phyloP scores from a whole-genome alignment of 2,329 filamentous ascomycete species.

The Beauveria sp. region DNA sequence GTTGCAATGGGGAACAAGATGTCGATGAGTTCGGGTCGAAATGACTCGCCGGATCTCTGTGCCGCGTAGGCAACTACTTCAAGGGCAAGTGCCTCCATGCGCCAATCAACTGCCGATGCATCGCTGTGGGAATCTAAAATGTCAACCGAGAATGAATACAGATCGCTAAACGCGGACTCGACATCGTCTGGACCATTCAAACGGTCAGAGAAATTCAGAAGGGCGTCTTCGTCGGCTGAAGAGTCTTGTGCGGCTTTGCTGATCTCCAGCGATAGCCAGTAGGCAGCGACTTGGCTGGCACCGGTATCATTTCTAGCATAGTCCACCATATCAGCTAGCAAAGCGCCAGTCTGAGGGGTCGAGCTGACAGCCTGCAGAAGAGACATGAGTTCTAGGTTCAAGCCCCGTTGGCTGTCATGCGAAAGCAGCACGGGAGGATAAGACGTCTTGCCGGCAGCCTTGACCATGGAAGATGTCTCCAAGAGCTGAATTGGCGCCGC shows the following conservation, averaged over 20 bases:
- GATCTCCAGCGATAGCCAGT: slow-evolving; percentile 74
- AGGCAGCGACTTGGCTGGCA: slow-evolving; percentile 57
- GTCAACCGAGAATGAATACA: slow-evolving; percentile 62
- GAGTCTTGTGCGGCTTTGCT: slow-evolving; percentile 49
- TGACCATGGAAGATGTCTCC: slow-evolving; percentile 11
- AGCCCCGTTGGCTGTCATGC: slow-evolving; percentile 58
- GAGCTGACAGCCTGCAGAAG: slow-evolving; percentile 50
- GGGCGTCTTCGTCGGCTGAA: slow-evolving; percentile 52
- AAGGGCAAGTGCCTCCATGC: slow-evolving; percentile 68
- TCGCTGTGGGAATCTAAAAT: slow-evolving; percentile 50
- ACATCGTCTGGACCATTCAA: slow-evolving; percentile 31
- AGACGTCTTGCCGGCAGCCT: slow-evolving; percentile 12
- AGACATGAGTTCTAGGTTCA: slow-evolving; percentile 47
- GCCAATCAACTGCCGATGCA: slow-evolving; percentile 53
- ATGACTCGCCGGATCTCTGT: slow-evolving; percentile 54
- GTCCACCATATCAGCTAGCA: slow-evolving; percentile 60
- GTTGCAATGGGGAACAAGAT: slow-evolving; percentile 86
- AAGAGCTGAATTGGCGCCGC: slow-evolving; percentile 21
- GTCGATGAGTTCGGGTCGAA: slow-evolving; percentile 81
- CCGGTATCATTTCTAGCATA: slow-evolving; percentile 51
- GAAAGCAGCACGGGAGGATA: slow-evolving; percentile 58
- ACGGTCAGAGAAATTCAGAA: slow-evolving; percentile 49
- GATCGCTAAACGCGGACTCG: slow-evolving; percentile 48
- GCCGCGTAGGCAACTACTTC: slow-evolving; percentile 76
- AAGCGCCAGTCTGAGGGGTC: slow-evolving; percentile 49